phyloP scores from a whole-genome alignment of 2,329 filamentous ascomycete genomes.

The Cyphellophora attinorum region DNA sequence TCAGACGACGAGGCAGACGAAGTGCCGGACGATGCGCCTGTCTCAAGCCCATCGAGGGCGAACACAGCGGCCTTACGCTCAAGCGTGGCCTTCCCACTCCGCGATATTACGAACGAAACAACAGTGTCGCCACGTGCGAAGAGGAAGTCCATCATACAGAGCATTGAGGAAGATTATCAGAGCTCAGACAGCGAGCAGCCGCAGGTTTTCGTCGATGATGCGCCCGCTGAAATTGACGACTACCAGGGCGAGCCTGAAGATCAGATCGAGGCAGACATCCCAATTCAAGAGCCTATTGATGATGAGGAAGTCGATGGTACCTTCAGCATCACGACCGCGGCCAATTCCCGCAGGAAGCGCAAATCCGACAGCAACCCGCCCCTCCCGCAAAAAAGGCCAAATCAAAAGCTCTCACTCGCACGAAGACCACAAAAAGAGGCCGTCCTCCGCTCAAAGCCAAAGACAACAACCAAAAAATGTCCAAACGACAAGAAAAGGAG shows the following conservation, averaged over 20 bases:
- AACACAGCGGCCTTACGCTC: no score
- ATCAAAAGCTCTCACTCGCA: slow-evolving; percentile 18
- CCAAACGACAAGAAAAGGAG: slow-evolving; percentile 25
- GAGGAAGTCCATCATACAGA: neutral
- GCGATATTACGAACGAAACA: slow-evolving; percentile 7
- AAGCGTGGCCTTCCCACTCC: slow-evolving; percentile 4
- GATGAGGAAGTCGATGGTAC: slow-evolving; percentile 13
- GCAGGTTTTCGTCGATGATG: neutral
- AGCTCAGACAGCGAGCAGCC: neutral
- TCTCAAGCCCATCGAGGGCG: neutral
- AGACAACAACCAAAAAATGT: slow-evolving; percentile 20
- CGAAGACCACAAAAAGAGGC: slow-evolving; percentile 26
- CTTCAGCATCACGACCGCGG: slow-evolving; percentile 8
- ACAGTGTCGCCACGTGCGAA: no score
- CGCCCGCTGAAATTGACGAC: neutral
- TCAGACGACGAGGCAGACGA: neutral
- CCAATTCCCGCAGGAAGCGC: slow-evolving; percentile 17
- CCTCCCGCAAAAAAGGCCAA: slow-evolving; percentile 1
- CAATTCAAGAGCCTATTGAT: slow-evolving; percentile 8
- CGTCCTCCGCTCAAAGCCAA: slow-evolving; percentile 17
- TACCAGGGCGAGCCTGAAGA: slow-evolving; percentile 1
- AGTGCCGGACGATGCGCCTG: neutral
- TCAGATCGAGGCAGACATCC: slow-evolving; percentile 1
- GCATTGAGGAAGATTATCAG: neutral
- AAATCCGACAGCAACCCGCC: slow-evolving; percentile 14